Evolutionary conservation across 2,329 filamentous ascomycete genomes (phyloP).

Genomic region (Cercospora zeina): DNA sequence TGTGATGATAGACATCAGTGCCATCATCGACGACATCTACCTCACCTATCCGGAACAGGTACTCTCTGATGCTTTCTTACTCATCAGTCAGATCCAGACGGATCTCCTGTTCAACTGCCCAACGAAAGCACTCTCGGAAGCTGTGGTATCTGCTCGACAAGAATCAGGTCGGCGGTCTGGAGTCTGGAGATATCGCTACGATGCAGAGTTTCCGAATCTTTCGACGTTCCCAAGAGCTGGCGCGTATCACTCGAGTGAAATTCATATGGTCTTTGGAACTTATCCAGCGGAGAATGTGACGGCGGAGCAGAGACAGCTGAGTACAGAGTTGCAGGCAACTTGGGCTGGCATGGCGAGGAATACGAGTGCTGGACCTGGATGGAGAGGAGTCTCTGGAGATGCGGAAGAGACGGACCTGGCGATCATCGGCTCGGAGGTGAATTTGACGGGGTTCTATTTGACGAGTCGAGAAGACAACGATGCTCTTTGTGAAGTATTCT

Average conservation of each 20-base stretch:
- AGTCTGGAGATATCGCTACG: not conserved
- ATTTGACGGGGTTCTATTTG: not conserved
- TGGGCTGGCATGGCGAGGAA: slow-evolving; percentile 45
- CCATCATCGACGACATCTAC: not conserved
- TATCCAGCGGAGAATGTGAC: slow-evolving; percentile 35
- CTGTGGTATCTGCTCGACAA: not conserved
- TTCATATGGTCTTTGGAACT: slow-evolving; percentile 42
- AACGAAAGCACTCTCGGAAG: not conserved
- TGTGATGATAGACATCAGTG: not conserved
- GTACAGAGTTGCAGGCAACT: slow-evolving; percentile 36
- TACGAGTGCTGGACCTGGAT: slow-evolving; percentile 42
- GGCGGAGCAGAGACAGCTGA: slow-evolving; percentile 39
- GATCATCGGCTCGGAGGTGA: not conserved
- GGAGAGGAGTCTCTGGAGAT: slow-evolving; percentile 27
- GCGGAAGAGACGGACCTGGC: not conserved
- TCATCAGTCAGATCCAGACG: not conserved
- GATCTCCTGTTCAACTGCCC: not conserved
- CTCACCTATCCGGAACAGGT: not conserved
- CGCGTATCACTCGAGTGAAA: slow-evolving; percentile 41
- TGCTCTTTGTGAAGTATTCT: not conserved
- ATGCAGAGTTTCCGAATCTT: not conserved
- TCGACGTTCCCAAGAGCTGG: slow-evolving; percentile 23
- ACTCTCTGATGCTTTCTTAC: not conserved
- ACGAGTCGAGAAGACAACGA: not conserved
- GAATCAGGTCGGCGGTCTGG: not conserved